A percentile compares a stretch with the other conserved stretches of the same genome.
Conservation (phyloP, 2,329 filamentous ascomycete genomes). For the Colletotrichum sp. region DNA sequence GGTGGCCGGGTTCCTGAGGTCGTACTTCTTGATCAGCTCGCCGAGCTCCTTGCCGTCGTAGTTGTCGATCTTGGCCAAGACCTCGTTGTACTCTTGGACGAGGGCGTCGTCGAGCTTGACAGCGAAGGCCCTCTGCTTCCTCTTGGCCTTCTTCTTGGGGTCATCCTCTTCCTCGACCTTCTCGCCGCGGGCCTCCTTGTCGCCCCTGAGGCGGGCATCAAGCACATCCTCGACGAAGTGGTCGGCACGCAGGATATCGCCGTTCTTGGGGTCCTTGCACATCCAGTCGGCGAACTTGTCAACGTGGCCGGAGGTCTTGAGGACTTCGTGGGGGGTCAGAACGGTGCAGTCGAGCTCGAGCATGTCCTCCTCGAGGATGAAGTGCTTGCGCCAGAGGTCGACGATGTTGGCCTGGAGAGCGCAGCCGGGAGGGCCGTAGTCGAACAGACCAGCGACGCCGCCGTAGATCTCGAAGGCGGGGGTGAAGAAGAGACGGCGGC, state of each 20-base stretch:
- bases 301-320: slow-evolving; percentile 96
- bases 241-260: slow-evolving; percentile 94
- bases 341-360: slow-evolving; percentile 94
- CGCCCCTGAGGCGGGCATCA: slow-evolving; percentile 83
- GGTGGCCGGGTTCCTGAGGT: slow-evolving; percentile 87
- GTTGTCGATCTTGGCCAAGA: slow-evolving; percentile 93
- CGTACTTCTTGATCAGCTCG: slow-evolving; percentile 85
- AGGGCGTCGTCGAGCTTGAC: slow-evolving; percentile 87
- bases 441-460: slow-evolving; percentile 86
- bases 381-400: slow-evolving; percentile 91
- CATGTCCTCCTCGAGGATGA: slow-evolving; percentile 93
- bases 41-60: slow-evolving; percentile 88
- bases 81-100: slow-evolving; percentile 88
- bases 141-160: slow-evolving; percentile 89
- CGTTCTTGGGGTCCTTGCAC: slow-evolving; percentile 98
- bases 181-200: slow-evolving; percentile 90
- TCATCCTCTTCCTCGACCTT: slow-evolving; percentile 73
- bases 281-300: slow-evolving; percentile 99
- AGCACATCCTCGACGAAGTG: slow-evolving; percentile 96
- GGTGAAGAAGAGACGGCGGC: slow-evolving; percentile 91
- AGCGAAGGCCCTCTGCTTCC: slow-evolving; percentile 74
- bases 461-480: slow-evolving; percentile 96
- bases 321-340: slow-evolving; percentile 88
- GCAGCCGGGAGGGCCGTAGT: slow-evolving; percentile 90
- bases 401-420: slow-evolving; percentile 87